Base-by-base conservation (phyloP, 106 monocot genomes). In the Narthecium ossifragum region DNA sequence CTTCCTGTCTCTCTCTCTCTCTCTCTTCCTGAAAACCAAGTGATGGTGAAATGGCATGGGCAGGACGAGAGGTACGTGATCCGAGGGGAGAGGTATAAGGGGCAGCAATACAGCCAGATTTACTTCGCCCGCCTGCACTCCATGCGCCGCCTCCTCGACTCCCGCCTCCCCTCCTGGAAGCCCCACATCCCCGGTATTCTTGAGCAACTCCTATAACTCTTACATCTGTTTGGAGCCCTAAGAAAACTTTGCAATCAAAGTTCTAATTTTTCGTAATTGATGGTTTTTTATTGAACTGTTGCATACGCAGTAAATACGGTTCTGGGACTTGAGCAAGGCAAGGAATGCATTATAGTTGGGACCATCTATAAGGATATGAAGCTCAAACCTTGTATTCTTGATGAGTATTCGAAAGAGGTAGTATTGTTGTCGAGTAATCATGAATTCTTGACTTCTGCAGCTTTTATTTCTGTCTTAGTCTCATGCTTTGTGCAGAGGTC, bases 281-380 rank as follows among this genome's bases (percentile, higher is more conserved):
- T 8, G 31, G 61, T n/a, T n/a, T n/a, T n/a, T n/a, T n/a, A n/a
- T n/a, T n/a, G n/a, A n/a, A n/a, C n/a, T n/a, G n/a, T n/a, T n/a
- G n/a, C n/a, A n/a, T 28, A 38, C 76, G 61, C 81, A 99, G 98
- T 99, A 57, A 67, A 78, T 34, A 78, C 87, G 27, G 74, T 99
- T 61, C 67, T 99, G 58, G 98, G 73, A 36, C 87, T 99, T 63
- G 87, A 99, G 69, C 65, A 84, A 79, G 84, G 79, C 34, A 91
- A 88, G 59, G 88, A 99, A 49, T 99, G 98, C 68, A 77, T 91
- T 31, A 68, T 99, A 54, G 72, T 85, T 58, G 98, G 98, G 71
- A 99, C 98, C 28, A 63, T 99, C 43, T 99, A 88, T 69, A 99
- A 91, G 79, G 88, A 99, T 41, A 99, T 99, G 98, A 99, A 91